Conservation (phyloP, 208 protist genomes). For the Porcisia hertigi region DNA sequence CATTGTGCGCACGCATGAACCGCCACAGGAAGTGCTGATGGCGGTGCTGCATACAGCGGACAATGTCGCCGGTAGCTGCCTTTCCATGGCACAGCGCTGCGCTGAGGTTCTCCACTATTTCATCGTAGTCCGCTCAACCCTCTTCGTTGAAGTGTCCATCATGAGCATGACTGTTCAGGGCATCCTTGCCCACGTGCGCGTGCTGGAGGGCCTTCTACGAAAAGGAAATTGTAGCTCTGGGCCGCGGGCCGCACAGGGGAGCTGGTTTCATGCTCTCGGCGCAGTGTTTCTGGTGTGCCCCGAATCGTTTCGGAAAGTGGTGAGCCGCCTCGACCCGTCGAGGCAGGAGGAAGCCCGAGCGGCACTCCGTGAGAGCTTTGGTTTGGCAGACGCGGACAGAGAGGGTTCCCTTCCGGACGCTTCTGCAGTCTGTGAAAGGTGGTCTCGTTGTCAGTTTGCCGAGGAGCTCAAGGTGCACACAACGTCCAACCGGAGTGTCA, state of each 20-base stretch:
- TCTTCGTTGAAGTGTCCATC: constrained; percentile 14
- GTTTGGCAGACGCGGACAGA: background rate
- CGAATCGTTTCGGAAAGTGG: constrained; percentile 7
- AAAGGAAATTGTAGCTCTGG: background rate
- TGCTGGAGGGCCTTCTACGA: background rate
- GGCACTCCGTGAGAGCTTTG: constrained; percentile 9
- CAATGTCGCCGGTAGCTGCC: background rate
- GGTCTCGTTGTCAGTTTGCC: constrained; percentile 9
- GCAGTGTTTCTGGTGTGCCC: constrained; percentile 11
- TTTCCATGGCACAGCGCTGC: background rate
- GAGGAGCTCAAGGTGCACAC: constrained; percentile 7
- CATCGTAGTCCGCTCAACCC: background rate
- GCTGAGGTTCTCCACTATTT: constrained; percentile 21
- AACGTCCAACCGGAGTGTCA: background rate
- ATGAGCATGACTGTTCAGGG: constrained; percentile 6
- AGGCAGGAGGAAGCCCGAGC: background rate
- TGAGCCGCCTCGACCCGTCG: background rate
- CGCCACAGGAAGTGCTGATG: constrained; percentile 6
- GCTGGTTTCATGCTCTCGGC: constrained; percentile 11
- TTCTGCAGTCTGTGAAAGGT: background rate
- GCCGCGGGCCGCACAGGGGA: background rate
- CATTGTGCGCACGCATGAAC: constrained; percentile 9
- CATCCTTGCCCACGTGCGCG: constrained; percentile 13
- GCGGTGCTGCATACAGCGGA: constrained; percentile 13
- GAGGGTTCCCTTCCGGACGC: background rate